Evolutionary conservation across 768 basidiomycete genomes (phyloP).

Genomic region (Boletus tomentosulus): DNA sequence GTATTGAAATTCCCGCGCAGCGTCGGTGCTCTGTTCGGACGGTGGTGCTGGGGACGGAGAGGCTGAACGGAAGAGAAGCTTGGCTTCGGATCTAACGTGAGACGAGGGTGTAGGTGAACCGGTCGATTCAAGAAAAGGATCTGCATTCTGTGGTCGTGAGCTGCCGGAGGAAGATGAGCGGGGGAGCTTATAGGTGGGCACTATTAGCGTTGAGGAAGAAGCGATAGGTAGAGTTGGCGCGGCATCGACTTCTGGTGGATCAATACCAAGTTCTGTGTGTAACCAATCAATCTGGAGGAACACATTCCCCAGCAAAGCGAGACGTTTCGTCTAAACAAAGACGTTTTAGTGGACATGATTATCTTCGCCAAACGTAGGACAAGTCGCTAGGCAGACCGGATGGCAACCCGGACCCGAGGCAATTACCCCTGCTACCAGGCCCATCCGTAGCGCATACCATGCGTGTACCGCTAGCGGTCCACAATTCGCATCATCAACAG

Average conservation of each 20-base stretch:
- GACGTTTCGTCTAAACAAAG: constrained; percentile 55
- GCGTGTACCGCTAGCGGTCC: too few relatives aligned
- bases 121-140: constrained; percentile 26
- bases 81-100: constrained; percentile 32
- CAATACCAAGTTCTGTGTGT: constrained; percentile 75
- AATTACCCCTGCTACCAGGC: neutral
- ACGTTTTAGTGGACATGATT: neutral
- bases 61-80: constrained; percentile 34
- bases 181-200: constrained; percentile 36
- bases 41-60: constrained; percentile 13
- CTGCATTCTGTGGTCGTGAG: constrained; percentile 12
- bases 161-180: constrained; percentile 41
- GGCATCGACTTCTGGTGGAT: constrained; percentile 54
- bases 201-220: constrained; percentile 39
- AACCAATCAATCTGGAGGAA: constrained; percentile 81
- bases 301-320: constrained; percentile 55
- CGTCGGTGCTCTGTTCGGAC: constrained; percentile 11
- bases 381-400: neutral
- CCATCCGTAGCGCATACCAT: too few relatives aligned
- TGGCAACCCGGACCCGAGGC: neutral
- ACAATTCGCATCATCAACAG: neutral
- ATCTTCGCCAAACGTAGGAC: neutral
- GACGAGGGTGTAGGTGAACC: constrained; percentile 49
- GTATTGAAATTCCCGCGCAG: constrained; percentile 44
- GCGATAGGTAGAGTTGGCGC: constrained; percentile 25